Percentiles rank a stretch among this genome's conserved stretches.
Conservation (phyloP, 805 yeast genomes). For the Candida namnaoensis region DNA sequence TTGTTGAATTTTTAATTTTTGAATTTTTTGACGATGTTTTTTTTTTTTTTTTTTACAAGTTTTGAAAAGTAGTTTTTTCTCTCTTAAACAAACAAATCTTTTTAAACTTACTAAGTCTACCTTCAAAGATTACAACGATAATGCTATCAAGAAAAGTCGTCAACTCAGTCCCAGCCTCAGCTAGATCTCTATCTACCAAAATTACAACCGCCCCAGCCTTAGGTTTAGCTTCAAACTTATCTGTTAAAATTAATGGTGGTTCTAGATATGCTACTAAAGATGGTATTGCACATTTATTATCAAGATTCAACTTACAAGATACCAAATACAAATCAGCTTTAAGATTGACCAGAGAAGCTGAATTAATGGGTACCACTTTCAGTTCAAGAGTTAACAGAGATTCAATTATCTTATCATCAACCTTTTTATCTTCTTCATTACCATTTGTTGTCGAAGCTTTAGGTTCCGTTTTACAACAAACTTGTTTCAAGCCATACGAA, state of each 20-base stretch:
- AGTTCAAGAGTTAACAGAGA: constrained; percentile 73
- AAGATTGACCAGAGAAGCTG: constrained; percentile 90
- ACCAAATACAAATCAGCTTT: constrained; percentile 79
- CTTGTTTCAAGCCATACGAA: constrained; percentile 79
- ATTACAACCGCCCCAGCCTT: constrained; percentile 49
- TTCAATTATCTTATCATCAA: constrained; percentile 67
- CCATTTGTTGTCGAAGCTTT: constrained; percentile 88
- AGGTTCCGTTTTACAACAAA: constrained; percentile 61
- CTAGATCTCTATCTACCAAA: constrained; percentile 31
- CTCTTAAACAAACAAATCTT: no score
- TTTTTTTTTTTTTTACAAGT: no score
- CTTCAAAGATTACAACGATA: not conserved
- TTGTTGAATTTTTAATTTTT: constrained; percentile 15
- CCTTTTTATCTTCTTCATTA: constrained; percentile 78
- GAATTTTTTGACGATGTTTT: not conserved
- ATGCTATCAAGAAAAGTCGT: constrained; percentile 20
- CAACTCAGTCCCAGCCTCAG: constrained; percentile 7
- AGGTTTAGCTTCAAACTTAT: constrained; percentile 63
- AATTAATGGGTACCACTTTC: constrained; percentile 83
- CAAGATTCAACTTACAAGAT: constrained; percentile 78
- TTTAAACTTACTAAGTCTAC: no score
- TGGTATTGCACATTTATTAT: constrained; percentile 80
- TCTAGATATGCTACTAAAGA: constrained; percentile 61
- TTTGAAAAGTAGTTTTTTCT: no score
- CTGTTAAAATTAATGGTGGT: constrained; percentile 83